Evolutionary conservation across 345 rosid species (phyloP).

Genomic region (Chamaenerion angustifolium): DNA sequence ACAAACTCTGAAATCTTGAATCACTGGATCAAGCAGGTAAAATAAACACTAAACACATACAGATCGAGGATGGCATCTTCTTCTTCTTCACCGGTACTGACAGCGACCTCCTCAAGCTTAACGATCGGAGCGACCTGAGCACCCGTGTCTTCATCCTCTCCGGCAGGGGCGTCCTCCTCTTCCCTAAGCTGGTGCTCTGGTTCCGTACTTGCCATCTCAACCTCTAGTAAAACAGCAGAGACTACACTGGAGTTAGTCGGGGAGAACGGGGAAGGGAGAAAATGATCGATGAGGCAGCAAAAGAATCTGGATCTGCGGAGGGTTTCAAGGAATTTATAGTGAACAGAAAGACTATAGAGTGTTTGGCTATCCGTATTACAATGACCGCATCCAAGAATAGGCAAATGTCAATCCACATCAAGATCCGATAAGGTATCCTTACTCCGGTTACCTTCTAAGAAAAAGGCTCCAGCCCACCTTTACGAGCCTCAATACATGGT

Average conservation of each 20-base stretch:
- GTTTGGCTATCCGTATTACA: no score
- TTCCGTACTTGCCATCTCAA: constrained; percentile 40
- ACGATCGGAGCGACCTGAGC: constrained; percentile 84
- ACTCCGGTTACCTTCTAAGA: no score
- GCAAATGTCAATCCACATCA: no score
- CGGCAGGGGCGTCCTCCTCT: constrained; percentile 50
- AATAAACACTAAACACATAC: constrained; percentile 19
- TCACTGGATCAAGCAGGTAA: neutral
- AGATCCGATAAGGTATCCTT: no score
- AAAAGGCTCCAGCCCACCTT: no score
- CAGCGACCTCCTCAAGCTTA: constrained; percentile 68
- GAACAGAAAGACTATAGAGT: no score
- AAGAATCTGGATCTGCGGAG: no score
- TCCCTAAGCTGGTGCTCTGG: constrained; percentile 50
- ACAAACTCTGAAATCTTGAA: neutral
- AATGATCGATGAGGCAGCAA: no score
- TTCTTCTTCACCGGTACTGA: constrained; percentile 82
- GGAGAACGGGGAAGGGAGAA: neutral
- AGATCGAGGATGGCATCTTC: constrained; percentile 71
- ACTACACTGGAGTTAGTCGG: neutral
- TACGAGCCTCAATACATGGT: no score
- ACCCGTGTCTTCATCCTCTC: constrained; percentile 89
- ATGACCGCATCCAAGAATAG: no score
- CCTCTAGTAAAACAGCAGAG: neutral
- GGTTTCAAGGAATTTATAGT: no score